Conservation (phyloP, 2,329 filamentous ascomycete genomes). For the Seiridium unicorne region DNA sequence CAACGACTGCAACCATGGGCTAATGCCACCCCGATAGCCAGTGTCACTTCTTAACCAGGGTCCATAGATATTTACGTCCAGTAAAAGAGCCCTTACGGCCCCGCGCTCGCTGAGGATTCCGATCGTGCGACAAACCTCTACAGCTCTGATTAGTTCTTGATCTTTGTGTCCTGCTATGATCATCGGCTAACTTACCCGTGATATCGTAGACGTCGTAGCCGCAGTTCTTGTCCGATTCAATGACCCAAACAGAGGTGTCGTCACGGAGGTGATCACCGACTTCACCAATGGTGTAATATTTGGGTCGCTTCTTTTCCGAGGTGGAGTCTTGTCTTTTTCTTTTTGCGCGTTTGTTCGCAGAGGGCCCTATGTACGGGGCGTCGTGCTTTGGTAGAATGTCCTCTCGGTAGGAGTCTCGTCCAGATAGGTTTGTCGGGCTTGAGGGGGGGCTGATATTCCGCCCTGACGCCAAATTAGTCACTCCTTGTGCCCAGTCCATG, state of each 20-base stretch:
- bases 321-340: background rate
- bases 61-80: background rate
- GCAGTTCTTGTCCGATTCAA: constrained; percentile 11
- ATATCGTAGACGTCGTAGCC: constrained; percentile 13
- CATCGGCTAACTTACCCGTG: background rate
- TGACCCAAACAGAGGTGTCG: constrained; percentile 13
- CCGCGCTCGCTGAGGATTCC: background rate
- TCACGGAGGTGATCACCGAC: constrained; percentile 14
- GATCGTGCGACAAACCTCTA: constrained; percentile 2
- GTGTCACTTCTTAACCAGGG: background rate
- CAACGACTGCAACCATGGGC: background rate
- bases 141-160: background rate
- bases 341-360: background rate
- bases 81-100: background rate
- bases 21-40: background rate
- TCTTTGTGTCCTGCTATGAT: background rate
- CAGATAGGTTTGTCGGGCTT: background rate
- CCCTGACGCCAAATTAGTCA: no score
- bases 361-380: background rate
- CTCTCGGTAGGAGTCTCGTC: background rate
- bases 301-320: no score
- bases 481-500: background rate
- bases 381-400: background rate
- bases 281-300: constrained; percentile 10
- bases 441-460: background rate